Evolutionary conservation across 495 filamentous ascomycete genomes (phyloP).

Genomic region (Penicillium canariense): DNA sequence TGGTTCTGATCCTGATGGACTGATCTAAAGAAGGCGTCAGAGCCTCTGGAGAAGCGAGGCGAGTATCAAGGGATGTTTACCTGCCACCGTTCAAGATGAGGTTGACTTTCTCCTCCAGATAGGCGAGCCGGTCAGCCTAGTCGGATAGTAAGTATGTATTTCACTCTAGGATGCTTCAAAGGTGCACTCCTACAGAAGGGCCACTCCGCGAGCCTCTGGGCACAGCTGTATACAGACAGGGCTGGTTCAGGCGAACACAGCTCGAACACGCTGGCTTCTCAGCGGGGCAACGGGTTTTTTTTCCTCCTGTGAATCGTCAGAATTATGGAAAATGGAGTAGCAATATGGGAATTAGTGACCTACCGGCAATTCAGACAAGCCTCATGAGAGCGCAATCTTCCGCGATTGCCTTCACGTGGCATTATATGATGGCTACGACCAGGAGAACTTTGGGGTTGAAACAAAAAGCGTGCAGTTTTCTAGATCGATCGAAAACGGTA

Average conservation of each 20-base stretch:
- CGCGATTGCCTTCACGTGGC: slow-evolving; percentile 37
- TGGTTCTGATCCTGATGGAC: slow-evolving; percentile 19
- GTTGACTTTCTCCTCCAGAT: slow-evolving; percentile 49
- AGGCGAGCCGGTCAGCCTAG: slow-evolving; percentile 45
- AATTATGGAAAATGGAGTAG: background rate
- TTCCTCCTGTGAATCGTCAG: slow-evolving; percentile 35
- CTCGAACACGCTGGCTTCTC: slow-evolving; percentile 47
- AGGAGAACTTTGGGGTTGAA: background rate
- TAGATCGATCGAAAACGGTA: background rate
- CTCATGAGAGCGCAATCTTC: slow-evolving; percentile 45
- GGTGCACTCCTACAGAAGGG: slow-evolving; percentile 31
- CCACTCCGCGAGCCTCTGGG: slow-evolving; percentile 26
- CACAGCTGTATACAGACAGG: slow-evolving; percentile 39
- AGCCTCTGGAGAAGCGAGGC: slow-evolving; percentile 10
- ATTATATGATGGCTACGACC: slow-evolving; percentile 19
- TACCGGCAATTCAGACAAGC: slow-evolving; percentile 47
- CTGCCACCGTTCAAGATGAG: slow-evolving; percentile 39
- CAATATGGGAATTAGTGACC: background rate
- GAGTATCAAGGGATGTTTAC: slow-evolving; percentile 14
- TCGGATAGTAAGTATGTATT: slow-evolving; percentile 16
- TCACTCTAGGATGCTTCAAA: no score
- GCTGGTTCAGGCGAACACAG: slow-evolving; percentile 43
- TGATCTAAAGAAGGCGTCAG: slow-evolving; percentile 10
- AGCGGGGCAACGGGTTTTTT: slow-evolving; percentile 47
- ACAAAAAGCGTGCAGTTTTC: background rate